Conservation (phyloP, 805 yeast genomes). For the Pichia occidentalis region DNA sequence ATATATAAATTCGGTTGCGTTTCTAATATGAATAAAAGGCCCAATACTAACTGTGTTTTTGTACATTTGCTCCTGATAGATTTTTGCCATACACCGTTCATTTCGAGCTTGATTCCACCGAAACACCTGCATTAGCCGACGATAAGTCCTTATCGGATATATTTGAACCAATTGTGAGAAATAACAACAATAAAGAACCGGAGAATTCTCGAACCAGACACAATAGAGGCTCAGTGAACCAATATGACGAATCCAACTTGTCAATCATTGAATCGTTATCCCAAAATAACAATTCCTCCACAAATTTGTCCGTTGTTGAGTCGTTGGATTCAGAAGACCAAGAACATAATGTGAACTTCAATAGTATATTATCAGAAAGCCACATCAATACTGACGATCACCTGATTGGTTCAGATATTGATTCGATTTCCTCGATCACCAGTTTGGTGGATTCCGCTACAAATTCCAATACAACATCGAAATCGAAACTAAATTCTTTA, state of each 20-base stretch:
- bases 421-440: constrained; percentile 7
- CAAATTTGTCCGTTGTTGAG: constrained; percentile 10
- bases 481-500: no score
- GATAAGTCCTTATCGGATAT: constrained; percentile 20
- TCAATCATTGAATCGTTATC: constrained; percentile 24
- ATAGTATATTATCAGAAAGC: no score
- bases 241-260: constrained; percentile 16
- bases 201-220: background rate
- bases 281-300: constrained; percentile 12
- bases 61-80: constrained; percentile 29
- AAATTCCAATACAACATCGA: background rate
- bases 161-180: constrained; percentile 23
- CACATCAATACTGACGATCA: no score
- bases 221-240: no score
- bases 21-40: no score
- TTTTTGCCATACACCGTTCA: constrained; percentile 75
- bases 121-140: constrained; percentile 10
- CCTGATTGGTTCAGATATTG: no score
- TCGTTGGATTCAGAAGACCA: constrained; percentile 7
- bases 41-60: background rate
- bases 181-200: no score
- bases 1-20: no score
- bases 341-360: constrained; percentile 15
- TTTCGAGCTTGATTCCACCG: constrained; percentile 37
- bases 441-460: background rate